Base-by-base conservation (phyloP, 2,329 filamentous ascomycete species). In the Arachnomyces sp. region DNA sequence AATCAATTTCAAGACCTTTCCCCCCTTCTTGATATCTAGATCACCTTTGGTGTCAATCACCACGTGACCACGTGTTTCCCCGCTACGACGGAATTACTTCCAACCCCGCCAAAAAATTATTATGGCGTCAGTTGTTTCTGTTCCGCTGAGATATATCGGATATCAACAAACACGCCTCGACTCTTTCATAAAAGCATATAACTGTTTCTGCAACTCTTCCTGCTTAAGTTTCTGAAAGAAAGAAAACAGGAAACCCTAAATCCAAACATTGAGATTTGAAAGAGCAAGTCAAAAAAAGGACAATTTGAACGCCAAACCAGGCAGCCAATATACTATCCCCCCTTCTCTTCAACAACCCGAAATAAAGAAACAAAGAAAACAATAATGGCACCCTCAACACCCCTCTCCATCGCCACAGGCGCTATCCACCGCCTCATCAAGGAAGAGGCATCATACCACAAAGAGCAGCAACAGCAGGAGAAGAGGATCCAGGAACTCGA, bases 391-490 rank as follows among this genome's bases (percentile, higher is more conserved):
- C 74, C 86, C 25, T 84, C 85, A 33, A 80, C 82, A 1, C 75
- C 81, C 52, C 78, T 95, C 60, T 66, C 78, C 54, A 92, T 95
- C 58, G 80, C 84, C 33, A 92, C 86, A 16, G 78, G 82, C 46
- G 80, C 86, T 14, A 78, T 96, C 51, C 73, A 77, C 53, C 86
- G 92, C 44, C 77, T 96, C 35, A 78, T 95, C 50, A 95, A 94
- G 65, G 92, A 98, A 65, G 86, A 95, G 63, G 72, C 76, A 30
- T 90, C 82, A 54, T 96, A 98, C 68, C 84, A 89, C 71, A 84
- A 84, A 59, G 92, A 98, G 63, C 75, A 89, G 14, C 70, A 75
- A 48, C 72, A 82, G 49, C 89, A 96, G 60, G 74, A 85, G 52
- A 74, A 75, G 45, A 78, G 84, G 42, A 75, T 93, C 48, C 68